Evolutionary conservation across 225 moss, liverwort and hornwort species (phyloP).

Genomic region (Bryum argenteum): DNA sequence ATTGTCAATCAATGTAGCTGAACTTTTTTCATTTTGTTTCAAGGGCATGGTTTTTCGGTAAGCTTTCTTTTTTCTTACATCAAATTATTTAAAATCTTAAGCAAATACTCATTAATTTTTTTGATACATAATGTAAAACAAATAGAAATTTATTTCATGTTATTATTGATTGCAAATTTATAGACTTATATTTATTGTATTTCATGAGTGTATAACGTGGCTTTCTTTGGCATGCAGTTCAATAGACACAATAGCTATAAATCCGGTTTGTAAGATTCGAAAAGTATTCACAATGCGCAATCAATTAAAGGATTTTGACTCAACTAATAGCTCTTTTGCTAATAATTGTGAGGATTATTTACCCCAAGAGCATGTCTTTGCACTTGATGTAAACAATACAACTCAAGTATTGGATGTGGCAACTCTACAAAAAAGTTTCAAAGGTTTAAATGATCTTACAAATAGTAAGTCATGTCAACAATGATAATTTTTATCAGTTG

Average conservation of each 20-base stretch:
- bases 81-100: no score
- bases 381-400: conserved; percentile 61
- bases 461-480: conserved; percentile 25
- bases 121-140: no score
- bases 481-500: background rate
- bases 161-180: no score
- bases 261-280: conserved; percentile 80
- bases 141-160: no score
- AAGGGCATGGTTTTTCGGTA: conserved; percentile 63
- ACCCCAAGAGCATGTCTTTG: conserved; percentile 78
- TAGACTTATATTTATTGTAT: accelerated
- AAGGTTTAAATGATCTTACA: conserved; percentile 11
- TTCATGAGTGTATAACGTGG: background rate
- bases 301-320: conserved; percentile 44
- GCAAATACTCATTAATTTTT: no score
- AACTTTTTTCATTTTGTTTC: conserved; percentile 73
- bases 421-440: conserved; percentile 31
- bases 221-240: conserved; percentile 43
- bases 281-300: conserved; percentile 90
- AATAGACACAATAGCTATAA: conserved; percentile 70
- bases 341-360: conserved; percentile 44
- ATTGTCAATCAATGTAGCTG: conserved; percentile 70
- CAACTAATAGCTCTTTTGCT: conserved; percentile 24
- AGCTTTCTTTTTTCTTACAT: background rate
- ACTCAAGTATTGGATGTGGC: conserved; percentile 66